Base-by-base conservation (phyloP, 306 rosid species). In the Elaeagnus macrophylla region DNA sequence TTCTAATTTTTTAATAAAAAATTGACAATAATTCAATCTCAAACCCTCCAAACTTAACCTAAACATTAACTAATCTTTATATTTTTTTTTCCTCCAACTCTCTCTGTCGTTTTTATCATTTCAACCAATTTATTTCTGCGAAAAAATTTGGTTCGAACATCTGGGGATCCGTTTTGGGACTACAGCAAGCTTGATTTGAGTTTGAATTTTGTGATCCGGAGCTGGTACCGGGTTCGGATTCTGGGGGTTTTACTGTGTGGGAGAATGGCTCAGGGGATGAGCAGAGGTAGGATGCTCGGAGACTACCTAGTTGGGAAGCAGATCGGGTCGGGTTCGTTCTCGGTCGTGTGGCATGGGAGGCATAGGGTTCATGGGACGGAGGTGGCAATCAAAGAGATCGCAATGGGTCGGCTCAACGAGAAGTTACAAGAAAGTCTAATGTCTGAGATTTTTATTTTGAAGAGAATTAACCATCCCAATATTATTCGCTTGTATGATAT, bases 351-450 rank as follows among this genome's bases (percentile, higher is more conserved):
- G 99, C 86, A 79, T 53, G 99, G 80, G 48, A 70, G 94, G 66
- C 96, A 93, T 77, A 72, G 81, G 20, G 84, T 87, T 39, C 94
- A 84, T 43, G 96, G 96, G 25, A 84, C 96, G 9, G 99, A 93
- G 72, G 99, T 93, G 53, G 99, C 99, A 51, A 93, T 87, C 41
- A 93, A 93, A 76, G 99, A 93, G 75, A 93, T 93, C 67, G 82
- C 80, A 37, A 93, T 76, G 66, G 64, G 64, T 8, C 74, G 88
- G 53, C 95, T 93, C 54, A 88, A 80, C 64, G 80, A 84, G 75
- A 93, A 93, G 78, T 64, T 93, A 81, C 95, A 77, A 62, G 99
- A 93, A 37, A 84, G 95, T 48, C 79, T 93, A 17, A 79, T 93
- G 95, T 84, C 95, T 1, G 99, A 93, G 86, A 88, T 93, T 75